Evolutionary conservation across 345 rosid species (phyloP), one percentile per base, ranked within the genome.

Genomic region (Raphanus raphanistrum): DNA sequence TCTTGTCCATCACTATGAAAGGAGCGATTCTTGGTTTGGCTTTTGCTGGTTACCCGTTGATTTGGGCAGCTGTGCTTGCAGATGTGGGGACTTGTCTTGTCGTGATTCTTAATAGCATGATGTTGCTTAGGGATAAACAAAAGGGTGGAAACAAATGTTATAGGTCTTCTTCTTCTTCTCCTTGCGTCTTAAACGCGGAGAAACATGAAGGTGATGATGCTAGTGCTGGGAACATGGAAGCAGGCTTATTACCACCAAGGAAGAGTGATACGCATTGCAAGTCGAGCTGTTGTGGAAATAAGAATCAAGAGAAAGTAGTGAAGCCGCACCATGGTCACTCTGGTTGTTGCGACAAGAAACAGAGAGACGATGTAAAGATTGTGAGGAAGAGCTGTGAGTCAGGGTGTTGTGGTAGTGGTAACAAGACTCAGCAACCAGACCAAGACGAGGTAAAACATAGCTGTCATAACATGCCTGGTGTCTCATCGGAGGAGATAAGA

Each of bases 1-100:
- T 81, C 72, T 63, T 90, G 71, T 89, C 99, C 0, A 76, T 95
- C 12, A 15, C 82, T 45, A 86, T 90, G 2, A 95, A 91, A 84
- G 82, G 72, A 57, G 92, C 86, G 0, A 86, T 95, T 48, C 83
- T 95, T 25, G 86, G 84, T 11, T 75, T 91, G 87, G 97, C 94
- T 0, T 71, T 92, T 55, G 90, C 90, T 6, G 99, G 97, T 62
- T 85, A 95, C 57, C 99, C 99, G 0, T 65, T 91, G 36, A 78
- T 95, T 50, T 95, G 98, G 98, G 93, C 92, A 0, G 99, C 98
- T 1, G 97, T 91, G 68, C 92, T 92, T 41, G 85, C 92, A 0
- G 99, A 95, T 81, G 91, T 87, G 0, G 99, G 99, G 0, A 90
- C 98, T 17, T 95, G 98, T 81, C 5, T 95, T 62, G 68, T 95